Base-by-base conservation (phyloP, 306 rosid genomes). In the Trifolium pratense region DNA sequence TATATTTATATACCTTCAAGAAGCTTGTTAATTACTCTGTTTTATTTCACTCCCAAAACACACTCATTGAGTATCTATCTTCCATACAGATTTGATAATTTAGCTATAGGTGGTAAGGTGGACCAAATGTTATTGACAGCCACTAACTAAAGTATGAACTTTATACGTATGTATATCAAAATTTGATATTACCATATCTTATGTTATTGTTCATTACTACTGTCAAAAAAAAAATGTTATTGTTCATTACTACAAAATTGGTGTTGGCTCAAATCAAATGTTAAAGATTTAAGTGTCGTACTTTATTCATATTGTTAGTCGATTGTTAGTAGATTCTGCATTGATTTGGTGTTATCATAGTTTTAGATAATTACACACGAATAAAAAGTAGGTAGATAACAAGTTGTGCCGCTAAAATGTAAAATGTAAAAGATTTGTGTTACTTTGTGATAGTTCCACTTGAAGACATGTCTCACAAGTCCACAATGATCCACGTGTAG, bases 51-150 rank as follows among this genome's bases (percentile, higher is more conserved):
- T 53, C 59, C 59, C 25, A 21, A 59, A 59, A 68, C 43, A 39
- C 46, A 71, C 39, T 64, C 52, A 25, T 71, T 6, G 21, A 16
- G 56, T 59, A 56, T 23, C 46, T 31, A 15, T 9, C 9, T 64
- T 40, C 31, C 21, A 20, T 9, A 46, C 20, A 39, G 2, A 65
- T 31, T 78, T 20, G 55, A 29, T 29, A 42, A 15, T 66, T 34
- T 43, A 39, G 49, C 40, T 73, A 21, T 15, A 70, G 34, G 78
- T 63, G 84, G 78, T n/a, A 11, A 70, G 34, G 78, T 63, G 84
- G 78, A 56, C 81, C 70, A 63, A 70, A 75, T 42, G 62, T 73
- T 52, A 14, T 34, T 6, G 52, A 14, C 18, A 45, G 7, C 52
- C 8, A 36, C 83, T 70, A 36, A 52, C 51, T n/a, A 42, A 10